phyloP scores from a whole-genome alignment of 345 rosid genomes.

The Aquilaria sinensis region DNA sequence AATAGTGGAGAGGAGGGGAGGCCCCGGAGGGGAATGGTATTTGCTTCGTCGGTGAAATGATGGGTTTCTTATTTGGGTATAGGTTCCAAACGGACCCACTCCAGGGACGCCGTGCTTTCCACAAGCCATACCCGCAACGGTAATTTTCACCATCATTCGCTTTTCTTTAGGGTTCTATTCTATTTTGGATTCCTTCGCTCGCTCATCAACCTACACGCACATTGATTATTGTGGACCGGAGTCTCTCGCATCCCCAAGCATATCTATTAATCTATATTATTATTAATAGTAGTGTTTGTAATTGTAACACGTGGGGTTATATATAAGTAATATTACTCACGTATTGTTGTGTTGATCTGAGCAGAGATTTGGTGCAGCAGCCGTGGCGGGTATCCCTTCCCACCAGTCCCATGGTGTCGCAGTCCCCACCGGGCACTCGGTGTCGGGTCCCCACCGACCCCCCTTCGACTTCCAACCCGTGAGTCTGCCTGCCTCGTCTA shows the following conservation, averaged over 20 bases:
- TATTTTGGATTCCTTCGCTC: constrained; percentile 9
- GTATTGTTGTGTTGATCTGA: background rate
- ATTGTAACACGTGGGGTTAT: too few species aligned
- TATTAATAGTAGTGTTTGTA: too few species aligned
- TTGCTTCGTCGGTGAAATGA: too few species aligned
- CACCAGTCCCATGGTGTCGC: constrained; percentile 34
- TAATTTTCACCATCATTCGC: constrained; percentile 20
- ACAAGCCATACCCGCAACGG: constrained; percentile 47
- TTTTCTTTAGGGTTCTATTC: constrained; percentile 17
- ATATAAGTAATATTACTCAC: too few species aligned
- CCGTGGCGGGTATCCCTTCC: constrained; percentile 53
- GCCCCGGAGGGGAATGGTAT: too few species aligned
- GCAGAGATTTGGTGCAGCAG: constrained; percentile 48
- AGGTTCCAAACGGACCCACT: constrained; percentile 45
- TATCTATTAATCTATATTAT: too few species aligned
- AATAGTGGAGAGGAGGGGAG: too few species aligned
- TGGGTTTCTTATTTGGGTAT: too few species aligned
- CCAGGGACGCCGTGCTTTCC: constrained; percentile 55
- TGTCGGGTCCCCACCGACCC: constrained; percentile 27
- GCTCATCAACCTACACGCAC: too few species aligned
- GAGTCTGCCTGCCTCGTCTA: constrained; percentile 21
- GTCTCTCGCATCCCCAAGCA: too few species aligned
- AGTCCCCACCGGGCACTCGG: constrained; percentile 23
- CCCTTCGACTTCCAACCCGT: constrained; percentile 65
- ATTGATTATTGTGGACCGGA: too few species aligned